Conservation (phyloP, 148 eudicot species). For the Limonium bicolor region DNA sequence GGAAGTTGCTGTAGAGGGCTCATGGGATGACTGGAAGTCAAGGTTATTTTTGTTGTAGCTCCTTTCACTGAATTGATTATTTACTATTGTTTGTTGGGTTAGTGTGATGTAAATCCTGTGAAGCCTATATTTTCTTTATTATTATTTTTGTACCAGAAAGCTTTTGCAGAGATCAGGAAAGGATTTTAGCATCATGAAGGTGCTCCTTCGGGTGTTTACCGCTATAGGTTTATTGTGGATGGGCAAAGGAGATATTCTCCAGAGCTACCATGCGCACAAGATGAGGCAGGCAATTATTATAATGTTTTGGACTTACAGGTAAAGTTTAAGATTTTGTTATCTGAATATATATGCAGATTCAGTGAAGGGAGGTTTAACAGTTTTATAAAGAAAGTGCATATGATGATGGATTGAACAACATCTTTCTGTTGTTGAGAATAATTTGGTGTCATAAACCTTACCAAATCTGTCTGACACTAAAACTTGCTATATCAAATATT, state of each 20-base stretch:
- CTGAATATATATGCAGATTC: background rate
- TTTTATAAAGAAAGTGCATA: too few relatives aligned
- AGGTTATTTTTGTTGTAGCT: slow-evolving; percentile 37
- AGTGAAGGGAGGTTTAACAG: too few relatives aligned
- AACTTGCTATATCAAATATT: too few relatives aligned
- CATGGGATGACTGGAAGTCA: slow-evolving; percentile 88
- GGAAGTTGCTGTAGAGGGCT: slow-evolving; percentile 71
- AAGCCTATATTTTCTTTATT: too few relatives aligned
- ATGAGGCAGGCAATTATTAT: slow-evolving; percentile 63
- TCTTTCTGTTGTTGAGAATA: too few relatives aligned
- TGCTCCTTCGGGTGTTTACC: slow-evolving; percentile 90
- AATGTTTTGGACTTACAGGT: slow-evolving; percentile 76
- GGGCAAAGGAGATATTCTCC: slow-evolving; percentile 59
- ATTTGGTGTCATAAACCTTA: too few relatives aligned
- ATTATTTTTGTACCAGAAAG: slow-evolving; percentile 32
- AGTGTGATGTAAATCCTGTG: background rate
- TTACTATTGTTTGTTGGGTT: background rate
- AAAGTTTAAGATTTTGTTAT: too few relatives aligned
- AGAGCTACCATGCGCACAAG: slow-evolving; percentile 55
- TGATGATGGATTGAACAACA: too few relatives aligned
- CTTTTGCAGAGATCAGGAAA: slow-evolving; percentile 66
- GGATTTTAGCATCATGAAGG: slow-evolving; percentile 69
- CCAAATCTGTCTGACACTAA: too few relatives aligned
- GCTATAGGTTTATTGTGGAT: slow-evolving; percentile 66
- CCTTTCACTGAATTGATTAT: background rate